These are phyloP conservation scores for Globisporangium parvum DNA, from an alignment of 352 stramenopile genomes.

Conservation along the genomic window DNA sequence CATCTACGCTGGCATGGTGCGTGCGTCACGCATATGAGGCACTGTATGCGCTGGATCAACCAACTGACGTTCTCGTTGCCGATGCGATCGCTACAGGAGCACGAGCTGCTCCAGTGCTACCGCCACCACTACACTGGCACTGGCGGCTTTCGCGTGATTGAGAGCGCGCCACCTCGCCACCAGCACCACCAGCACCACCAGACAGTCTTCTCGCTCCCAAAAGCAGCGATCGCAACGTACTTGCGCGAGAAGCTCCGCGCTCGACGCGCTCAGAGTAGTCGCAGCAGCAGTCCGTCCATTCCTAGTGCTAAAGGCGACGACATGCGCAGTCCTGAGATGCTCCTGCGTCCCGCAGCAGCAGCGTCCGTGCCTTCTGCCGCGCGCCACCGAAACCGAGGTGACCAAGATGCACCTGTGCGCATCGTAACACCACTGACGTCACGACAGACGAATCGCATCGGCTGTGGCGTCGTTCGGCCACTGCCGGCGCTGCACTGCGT, in stretches of 20 bases:
- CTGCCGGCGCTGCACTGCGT: neutral
- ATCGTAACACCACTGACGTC: neutral
- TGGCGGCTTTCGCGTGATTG: constrained; percentile 34
- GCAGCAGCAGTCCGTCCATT: neutral
- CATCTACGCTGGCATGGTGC: constrained; percentile 42
- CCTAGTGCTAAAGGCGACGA: constrained; percentile 39
- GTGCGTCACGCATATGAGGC: too few species aligned
- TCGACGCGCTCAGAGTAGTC: constrained; percentile 3
- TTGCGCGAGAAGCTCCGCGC: constrained; percentile 44
- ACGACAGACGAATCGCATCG: constrained; percentile 12
- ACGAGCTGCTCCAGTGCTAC: constrained; percentile 60
- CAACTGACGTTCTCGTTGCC: neutral
- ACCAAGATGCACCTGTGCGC: neutral
- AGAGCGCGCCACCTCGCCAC: constrained; percentile 2
- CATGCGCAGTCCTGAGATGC: constrained; percentile 28
- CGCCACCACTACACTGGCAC: constrained; percentile 54
- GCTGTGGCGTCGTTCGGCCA: constrained; percentile 13
- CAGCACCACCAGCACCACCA: constrained; percentile 11
- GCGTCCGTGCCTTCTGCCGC: neutral
- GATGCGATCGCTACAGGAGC: constrained; percentile 20
- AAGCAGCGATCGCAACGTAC: constrained; percentile 48
- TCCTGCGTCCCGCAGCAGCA: constrained; percentile 10
- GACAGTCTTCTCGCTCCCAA: constrained; percentile 41
- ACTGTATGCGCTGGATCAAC: too few species aligned
- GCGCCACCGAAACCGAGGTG: neutral